A percentile compares a stretch with the other conserved stretches of the same genome.
Evolutionary conservation across 768 basidiomycete species (phyloP).

Genomic region (Suillus sp.): DNA sequence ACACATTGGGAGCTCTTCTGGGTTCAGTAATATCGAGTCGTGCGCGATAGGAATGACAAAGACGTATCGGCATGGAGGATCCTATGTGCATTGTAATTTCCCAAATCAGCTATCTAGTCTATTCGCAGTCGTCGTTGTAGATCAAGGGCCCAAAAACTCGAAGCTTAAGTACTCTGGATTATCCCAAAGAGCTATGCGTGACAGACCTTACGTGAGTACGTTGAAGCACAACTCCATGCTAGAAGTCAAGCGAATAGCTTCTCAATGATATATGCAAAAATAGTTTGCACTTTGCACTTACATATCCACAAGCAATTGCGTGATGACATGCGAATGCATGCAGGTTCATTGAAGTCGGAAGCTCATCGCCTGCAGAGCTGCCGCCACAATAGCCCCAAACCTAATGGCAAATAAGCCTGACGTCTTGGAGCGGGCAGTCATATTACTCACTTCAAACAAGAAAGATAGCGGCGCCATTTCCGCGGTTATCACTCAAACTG

Average conservation of each 20-base stretch:
- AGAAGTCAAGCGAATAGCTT: background rate
- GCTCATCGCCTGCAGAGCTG: background rate
- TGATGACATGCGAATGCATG: conserved; percentile 5
- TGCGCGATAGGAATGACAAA: background rate
- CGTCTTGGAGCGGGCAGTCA: background rate
- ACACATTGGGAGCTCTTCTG: background rate
- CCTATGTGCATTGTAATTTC: background rate
- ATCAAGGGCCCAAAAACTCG: background rate
- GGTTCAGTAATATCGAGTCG: background rate
- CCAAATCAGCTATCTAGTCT: background rate
- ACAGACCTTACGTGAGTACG: background rate
- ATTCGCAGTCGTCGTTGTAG: background rate
- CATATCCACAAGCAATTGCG: background rate
- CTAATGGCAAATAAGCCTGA: background rate
- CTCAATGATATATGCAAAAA: background rate
- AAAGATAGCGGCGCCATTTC: background rate
- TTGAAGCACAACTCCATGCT: background rate
- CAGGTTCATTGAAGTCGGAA: conserved; percentile 2
- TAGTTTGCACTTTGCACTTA: background rate
- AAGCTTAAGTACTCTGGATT: background rate
- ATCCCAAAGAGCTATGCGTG: background rate
- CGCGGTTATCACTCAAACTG: background rate
- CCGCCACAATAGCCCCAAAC: background rate
- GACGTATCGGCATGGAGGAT: background rate
- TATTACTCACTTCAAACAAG: conserved; percentile 2